Evolutionary conservation across 2,329 filamentous ascomycete species (phyloP), one percentile per base, ranked within the genome.

Genomic region (Domatiomyces catenatus): DNA sequence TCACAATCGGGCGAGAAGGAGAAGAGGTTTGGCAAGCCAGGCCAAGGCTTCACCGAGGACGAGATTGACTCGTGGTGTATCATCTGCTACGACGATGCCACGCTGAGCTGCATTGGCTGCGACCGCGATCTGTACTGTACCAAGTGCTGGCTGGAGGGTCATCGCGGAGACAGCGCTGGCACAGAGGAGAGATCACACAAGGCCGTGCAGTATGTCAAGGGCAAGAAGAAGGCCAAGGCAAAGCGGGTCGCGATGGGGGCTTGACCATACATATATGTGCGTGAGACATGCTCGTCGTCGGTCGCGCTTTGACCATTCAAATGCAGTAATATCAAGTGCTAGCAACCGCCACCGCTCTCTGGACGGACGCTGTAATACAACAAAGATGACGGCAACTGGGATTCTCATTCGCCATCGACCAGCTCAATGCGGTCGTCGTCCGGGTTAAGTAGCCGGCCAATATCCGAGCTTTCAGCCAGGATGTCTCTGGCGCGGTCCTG

Each of bases 131-230:
- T 86, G 42, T 93, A 90, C 63, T 94, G 87, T 63, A 71, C 74
- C 19, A 70, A 76, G 15, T 93, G 87, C 69, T 94, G 86, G 86
- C 75, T 74, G 52, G 86, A 90, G 61, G 86, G 87, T 64, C 87
- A 93, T 60, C 69, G 78, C 32, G 81, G 84, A 0, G 79, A 80
- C 0, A 71, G 73, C 44, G 85, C 83, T 0, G 80, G 79, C 1
- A 81, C 76, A 46, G 85, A 89, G 52, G 84, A 88, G 64, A 71
- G 75, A 52, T 74, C 71, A 0, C 87, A 94, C 61, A 74, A 73
- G 56, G 83, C 81, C 56, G 76, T 83, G 47, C 75, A 75, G 55
- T 83, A 78, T 39, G 54, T 55, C 42, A 60, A 57, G 42, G 54
- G 52, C 48, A 59, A 57, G 43, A 56, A 58, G 39, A 44, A 49